phyloP scores from a whole-genome alignment of 345 rosid species.

The Linum lewisii region DNA sequence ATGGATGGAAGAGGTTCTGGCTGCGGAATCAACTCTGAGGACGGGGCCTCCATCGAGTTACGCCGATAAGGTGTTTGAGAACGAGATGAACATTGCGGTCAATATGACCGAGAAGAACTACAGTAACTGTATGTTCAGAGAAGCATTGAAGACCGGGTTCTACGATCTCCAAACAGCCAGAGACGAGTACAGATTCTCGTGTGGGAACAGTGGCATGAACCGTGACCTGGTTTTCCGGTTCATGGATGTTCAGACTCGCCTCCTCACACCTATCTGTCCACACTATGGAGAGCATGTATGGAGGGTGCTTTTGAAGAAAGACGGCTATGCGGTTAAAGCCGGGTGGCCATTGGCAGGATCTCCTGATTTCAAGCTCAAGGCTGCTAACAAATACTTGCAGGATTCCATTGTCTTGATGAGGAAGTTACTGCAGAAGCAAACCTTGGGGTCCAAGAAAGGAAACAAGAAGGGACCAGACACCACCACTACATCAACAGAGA shows the following conservation, averaged over 20 bases:
- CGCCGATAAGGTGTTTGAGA: slow-evolving; percentile 81
- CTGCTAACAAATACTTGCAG: slow-evolving; percentile 85
- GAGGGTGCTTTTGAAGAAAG: slow-evolving; percentile 73
- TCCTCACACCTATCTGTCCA: slow-evolving; percentile 85
- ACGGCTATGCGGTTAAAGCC: slow-evolving; percentile 64
- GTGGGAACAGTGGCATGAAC: slow-evolving; percentile 72
- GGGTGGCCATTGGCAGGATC: slow-evolving; percentile 80
- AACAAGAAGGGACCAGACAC: slow-evolving; percentile 56
- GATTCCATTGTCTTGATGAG: slow-evolving; percentile 70
- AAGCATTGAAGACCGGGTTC: slow-evolving; percentile 82
- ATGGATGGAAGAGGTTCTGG: slow-evolving; percentile 82
- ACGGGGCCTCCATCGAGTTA: slow-evolving; percentile 55
- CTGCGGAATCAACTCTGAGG: slow-evolving; percentile 63
- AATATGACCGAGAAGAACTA: slow-evolving; percentile 61
- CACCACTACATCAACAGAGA: slow-evolving; percentile 31
- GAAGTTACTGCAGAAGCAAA: slow-evolving; percentile 68
- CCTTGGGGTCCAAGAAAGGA: slow-evolving; percentile 56
- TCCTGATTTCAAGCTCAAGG: slow-evolving; percentile 70
- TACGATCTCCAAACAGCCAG: slow-evolving; percentile 92
- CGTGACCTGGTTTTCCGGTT: slow-evolving; percentile 51
- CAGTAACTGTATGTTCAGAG: slow-evolving; percentile 68
- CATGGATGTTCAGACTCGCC: slow-evolving; percentile 89
- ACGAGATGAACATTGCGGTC: slow-evolving; percentile 81
- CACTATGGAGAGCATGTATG: slow-evolving; percentile 87
- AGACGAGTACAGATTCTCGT: slow-evolving; percentile 83